Evolutionary conservation across 2,329 filamentous ascomycete genomes (phyloP).

Genomic region (Domatiomyces globalis): DNA sequence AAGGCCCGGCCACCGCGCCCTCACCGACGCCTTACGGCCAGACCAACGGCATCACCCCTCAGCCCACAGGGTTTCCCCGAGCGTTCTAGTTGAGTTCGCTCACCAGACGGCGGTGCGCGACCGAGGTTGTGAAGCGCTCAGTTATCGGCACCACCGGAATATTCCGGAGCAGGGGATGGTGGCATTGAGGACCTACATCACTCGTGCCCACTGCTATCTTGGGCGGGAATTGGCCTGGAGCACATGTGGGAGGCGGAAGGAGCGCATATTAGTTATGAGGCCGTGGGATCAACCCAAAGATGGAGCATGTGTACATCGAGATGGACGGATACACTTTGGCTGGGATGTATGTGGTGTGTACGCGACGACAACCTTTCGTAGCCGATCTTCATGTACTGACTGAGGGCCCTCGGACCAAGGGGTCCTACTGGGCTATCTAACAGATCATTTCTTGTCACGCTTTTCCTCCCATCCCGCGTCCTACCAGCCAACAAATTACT

Average conservation of each 20-base stretch:
- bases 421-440: no score
- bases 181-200: background rate
- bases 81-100: constrained; percentile 31
- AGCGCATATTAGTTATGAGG: no score
- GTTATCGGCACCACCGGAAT: background rate
- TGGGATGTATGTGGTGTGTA: background rate
- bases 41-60: constrained; percentile 76
- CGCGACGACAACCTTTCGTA: background rate
- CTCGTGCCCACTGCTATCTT: background rate
- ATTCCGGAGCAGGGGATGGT: background rate
- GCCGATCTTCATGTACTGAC: no score
- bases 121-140: background rate
- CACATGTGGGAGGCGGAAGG: background rate
- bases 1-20: constrained; percentile 53
- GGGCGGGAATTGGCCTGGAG: background rate
- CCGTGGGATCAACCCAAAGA: no score
- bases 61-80: constrained; percentile 60
- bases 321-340: no score
- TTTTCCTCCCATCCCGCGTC: no score
- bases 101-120: background rate
- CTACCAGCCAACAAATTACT: background rate
- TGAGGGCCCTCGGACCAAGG: no score
- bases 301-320: no score
- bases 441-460: no score
- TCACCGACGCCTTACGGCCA: constrained; percentile 57